Conservation (phyloP, 176 grass and related monocot genomes). For the Bonia amplexicaulis region DNA sequence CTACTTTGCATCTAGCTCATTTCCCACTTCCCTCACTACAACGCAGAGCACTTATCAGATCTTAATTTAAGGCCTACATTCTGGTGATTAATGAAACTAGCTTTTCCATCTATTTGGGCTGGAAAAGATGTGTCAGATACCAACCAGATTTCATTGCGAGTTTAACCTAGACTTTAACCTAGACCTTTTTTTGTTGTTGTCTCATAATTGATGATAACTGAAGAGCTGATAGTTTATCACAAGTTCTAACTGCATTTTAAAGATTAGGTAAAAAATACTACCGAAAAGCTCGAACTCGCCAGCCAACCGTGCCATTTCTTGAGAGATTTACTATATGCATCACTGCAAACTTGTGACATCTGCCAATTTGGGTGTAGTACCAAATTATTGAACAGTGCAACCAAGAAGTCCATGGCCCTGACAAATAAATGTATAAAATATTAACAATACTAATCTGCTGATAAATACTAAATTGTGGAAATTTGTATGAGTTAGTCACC, state of each 20-base stretch:
- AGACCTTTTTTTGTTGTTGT: neutral
- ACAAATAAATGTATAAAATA: neutral
- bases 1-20: neutral
- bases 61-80: neutral
- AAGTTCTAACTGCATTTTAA: neutral
- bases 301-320: slow-evolving; percentile 89
- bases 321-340: slow-evolving; percentile 73
- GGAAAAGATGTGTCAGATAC: neutral
- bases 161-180: neutral
- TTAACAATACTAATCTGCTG: neutral
- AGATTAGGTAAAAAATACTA: slow-evolving; percentile 29
- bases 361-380: slow-evolving; percentile 60
- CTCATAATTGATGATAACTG: neutral
- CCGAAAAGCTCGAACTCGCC: slow-evolving; percentile 76
- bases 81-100: neutral
- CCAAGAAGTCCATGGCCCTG: slow-evolving; percentile 88
- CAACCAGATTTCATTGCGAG: neutral
- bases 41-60: neutral
- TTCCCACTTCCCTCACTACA: neutral
- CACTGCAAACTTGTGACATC: slow-evolving; percentile 63
- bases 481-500: slow-evolving; percentile 31
- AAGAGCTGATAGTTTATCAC: neutral
- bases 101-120: neutral
- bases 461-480: neutral
- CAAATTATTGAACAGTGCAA: slow-evolving; percentile 65